These are phyloP conservation scores for Gryganskiella cystojenkinii DNA, from an alignment of 192 early-diverging fungal species.

Conservation along the genomic window DNA sequence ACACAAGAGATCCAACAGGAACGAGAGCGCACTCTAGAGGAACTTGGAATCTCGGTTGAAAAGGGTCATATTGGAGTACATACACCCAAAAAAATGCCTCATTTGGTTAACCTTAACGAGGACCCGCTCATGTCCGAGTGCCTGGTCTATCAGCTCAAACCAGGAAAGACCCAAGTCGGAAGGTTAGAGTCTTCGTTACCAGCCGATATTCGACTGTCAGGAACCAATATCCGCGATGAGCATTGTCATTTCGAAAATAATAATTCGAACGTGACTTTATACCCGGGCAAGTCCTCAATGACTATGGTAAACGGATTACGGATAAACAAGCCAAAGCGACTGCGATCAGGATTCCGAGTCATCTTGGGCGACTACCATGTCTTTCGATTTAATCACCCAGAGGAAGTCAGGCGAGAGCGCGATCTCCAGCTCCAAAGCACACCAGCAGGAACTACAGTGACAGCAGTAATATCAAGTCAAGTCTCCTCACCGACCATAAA, in stretches of 20 bases:
- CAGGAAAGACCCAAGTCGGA: slow-evolving; percentile 79
- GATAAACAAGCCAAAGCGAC: slow-evolving; percentile 62
- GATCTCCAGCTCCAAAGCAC: slow-evolving; percentile 30
- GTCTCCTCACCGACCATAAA: slow-evolving; percentile 19
- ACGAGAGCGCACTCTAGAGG: slow-evolving; percentile 78
- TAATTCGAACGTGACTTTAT: slow-evolving; percentile 65
- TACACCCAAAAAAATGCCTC: slow-evolving; percentile 82
- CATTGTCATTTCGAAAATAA: slow-evolving; percentile 84
- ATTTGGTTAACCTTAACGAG: slow-evolving; percentile 91
- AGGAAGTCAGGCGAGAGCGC: slow-evolving; percentile 76
- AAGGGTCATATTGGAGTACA: slow-evolving; percentile 78
- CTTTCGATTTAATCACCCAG: slow-evolving; percentile 87
- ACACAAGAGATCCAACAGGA: slow-evolving; percentile 79
- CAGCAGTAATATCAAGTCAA: slow-evolving; percentile 6
- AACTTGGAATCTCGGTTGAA: slow-evolving; percentile 82
- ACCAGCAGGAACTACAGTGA: too few relatives aligned
- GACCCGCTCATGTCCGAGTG: slow-evolving; percentile 94
- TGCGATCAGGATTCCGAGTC: slow-evolving; percentile 81
- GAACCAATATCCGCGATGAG: slow-evolving; percentile 65
- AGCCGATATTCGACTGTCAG: slow-evolving; percentile 71
- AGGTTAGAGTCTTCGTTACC: slow-evolving; percentile 36
- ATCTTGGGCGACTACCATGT: slow-evolving; percentile 87
- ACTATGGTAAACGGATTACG: slow-evolving; percentile 85
- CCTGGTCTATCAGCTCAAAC: slow-evolving; percentile 85
- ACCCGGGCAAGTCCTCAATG: slow-evolving; percentile 64